Evolutionary conservation across 345 rosid genomes (phyloP).

Genomic region (Hibiscus tridactylites): DNA sequence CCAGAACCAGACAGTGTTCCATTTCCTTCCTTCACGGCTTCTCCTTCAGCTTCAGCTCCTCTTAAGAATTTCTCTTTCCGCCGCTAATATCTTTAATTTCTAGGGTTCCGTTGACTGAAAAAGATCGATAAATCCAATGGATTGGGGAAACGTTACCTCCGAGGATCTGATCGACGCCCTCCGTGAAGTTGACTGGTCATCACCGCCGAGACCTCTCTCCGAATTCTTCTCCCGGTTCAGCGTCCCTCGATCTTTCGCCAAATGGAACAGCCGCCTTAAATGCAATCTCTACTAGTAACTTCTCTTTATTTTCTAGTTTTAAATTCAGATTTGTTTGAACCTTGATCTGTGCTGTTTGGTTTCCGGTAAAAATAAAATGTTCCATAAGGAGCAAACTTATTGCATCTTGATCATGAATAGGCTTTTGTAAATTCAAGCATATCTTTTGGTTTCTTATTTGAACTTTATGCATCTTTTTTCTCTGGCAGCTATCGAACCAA

Average conservation of each 20-base stretch:
- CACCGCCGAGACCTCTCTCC: constrained; percentile 84
- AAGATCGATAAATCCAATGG: constrained; percentile 35
- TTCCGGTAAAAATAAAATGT: too few species aligned
- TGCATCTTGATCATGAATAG: too few species aligned
- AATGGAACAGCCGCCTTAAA: constrained; percentile 96
- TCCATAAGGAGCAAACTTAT: too few species aligned
- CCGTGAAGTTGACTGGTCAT: constrained; percentile 99
- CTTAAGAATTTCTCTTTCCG: neutral
- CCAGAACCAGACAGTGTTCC: too few species aligned
- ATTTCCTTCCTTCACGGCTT: neutral
- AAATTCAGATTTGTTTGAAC: neutral
- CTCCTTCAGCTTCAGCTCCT: neutral
- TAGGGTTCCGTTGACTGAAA: constrained; percentile 13
- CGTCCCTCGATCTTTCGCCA: constrained; percentile 63
- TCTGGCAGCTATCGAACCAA: constrained; percentile 85
- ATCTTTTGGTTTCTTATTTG: too few species aligned
- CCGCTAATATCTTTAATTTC: neutral
- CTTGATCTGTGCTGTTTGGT: neutral
- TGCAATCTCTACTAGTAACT: constrained; percentile 95
- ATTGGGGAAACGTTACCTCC: constrained; percentile 95
- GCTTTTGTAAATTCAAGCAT: too few species aligned
- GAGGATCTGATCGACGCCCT: constrained; percentile 95
- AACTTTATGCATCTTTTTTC: neutral
- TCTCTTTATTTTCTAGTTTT: neutral
- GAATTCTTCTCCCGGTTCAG: constrained; percentile 96